Conservation (phyloP, 345 rosid species). For the Pistacia integerrima region DNA sequence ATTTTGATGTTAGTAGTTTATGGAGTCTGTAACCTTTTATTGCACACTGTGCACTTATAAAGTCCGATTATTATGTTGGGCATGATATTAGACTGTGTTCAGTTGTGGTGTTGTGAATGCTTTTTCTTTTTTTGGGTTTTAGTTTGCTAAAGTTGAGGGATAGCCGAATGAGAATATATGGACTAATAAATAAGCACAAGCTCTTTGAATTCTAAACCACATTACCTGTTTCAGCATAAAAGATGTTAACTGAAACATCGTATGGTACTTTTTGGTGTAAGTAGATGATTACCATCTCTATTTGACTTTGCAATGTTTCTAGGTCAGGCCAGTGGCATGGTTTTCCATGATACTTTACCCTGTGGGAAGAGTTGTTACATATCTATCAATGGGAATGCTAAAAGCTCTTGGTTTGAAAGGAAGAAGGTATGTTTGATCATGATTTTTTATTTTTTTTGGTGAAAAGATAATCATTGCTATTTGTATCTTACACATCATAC, state of each 20-base stretch:
- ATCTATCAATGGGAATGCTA: slow-evolving; percentile 95
- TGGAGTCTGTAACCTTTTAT: too few species aligned
- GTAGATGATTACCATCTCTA: slow-evolving; percentile 17
- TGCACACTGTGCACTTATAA: neutral
- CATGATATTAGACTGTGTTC: too few species aligned
- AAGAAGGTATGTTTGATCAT: slow-evolving; percentile 61
- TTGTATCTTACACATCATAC: neutral
- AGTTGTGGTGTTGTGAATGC: too few species aligned
- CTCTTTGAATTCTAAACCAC: neutral
- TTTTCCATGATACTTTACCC: slow-evolving; percentile 93
- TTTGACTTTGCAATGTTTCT: slow-evolving; percentile 48
- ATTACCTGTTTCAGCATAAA: neutral
- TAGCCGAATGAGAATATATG: too few species aligned
- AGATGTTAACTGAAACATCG: neutral
- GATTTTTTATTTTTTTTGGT: neutral
- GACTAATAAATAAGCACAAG: too few species aligned
- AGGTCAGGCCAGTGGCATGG: slow-evolving; percentile 99
- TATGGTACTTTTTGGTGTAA: neutral
- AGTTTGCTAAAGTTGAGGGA: too few species aligned
- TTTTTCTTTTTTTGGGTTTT: too few species aligned
- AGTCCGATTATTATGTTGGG: too few species aligned
- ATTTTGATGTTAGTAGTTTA: neutral
- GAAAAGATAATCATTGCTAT: neutral
- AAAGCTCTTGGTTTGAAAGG: slow-evolving; percentile 94
- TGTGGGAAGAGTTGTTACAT: slow-evolving; percentile 93